Evolutionary conservation across 371 early-diverging fungal species (phyloP).

Genomic region (Dinochytrium kinnereticum): DNA sequence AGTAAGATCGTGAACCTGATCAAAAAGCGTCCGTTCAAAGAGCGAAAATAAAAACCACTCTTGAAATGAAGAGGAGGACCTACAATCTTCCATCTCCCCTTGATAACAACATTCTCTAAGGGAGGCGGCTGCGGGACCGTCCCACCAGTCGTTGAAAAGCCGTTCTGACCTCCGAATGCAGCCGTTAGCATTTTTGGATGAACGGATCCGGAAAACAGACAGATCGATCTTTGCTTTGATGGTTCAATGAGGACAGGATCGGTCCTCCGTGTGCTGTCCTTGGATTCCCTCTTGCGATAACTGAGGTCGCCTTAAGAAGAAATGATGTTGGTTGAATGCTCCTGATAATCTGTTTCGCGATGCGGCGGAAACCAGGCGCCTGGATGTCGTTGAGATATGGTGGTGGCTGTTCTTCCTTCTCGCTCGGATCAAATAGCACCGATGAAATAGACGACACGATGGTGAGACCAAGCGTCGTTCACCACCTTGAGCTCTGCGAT

Average conservation of each 20-base stretch:
- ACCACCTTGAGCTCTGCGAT: background rate
- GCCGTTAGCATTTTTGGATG: background rate
- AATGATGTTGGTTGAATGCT: too few species aligned
- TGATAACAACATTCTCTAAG: slow-evolving; percentile 11
- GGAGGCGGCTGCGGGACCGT: background rate
- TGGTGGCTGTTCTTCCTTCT: background rate
- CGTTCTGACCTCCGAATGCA: background rate
- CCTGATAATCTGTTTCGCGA: too few species aligned
- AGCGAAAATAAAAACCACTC: too few species aligned
- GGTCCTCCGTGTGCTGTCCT: too few species aligned
- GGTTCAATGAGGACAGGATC: too few species aligned
- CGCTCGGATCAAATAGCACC: too few species aligned
- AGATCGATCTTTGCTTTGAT: too few species aligned
- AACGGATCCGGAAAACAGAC: too few species aligned
- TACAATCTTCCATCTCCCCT: slow-evolving; percentile 17
- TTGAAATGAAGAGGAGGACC: background rate
- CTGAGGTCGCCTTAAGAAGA: too few species aligned
- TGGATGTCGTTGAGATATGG: background rate
- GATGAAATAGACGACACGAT: background rate
- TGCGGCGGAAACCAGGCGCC: background rate
- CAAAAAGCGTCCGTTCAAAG: too few species aligned
- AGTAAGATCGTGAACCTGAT: background rate
- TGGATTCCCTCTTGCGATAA: too few species aligned
- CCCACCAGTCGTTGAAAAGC: background rate
- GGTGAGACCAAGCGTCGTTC: background rate